A percentile compares a stretch with the other conserved stretches of the same genome.
phyloP scores from a whole-genome alignment of 108 stramenopile species.

The Aurantiochytrium sp. region DNA sequence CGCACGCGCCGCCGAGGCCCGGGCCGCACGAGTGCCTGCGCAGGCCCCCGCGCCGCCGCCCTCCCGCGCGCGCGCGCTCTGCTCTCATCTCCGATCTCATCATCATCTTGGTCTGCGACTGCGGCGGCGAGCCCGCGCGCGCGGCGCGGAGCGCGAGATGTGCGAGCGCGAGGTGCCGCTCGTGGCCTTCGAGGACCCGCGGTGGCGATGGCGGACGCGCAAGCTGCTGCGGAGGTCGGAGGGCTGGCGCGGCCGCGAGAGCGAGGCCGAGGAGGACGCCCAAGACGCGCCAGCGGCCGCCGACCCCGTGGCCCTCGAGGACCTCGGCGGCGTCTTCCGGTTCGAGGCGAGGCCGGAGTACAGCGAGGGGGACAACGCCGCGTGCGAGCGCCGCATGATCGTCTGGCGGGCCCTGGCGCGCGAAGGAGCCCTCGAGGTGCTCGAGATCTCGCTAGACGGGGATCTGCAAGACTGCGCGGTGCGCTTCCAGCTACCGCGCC shows the following conservation, averaged over 20 bases:
- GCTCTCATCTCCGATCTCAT: too few relatives aligned
- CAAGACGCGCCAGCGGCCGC: neutral
- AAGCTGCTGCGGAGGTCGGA: neutral
- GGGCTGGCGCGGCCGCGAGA: neutral
- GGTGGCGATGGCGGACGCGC: neutral
- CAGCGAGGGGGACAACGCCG: neutral
- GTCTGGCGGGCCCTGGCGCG: neutral
- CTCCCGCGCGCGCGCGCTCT: too few relatives aligned
- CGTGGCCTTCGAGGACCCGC: neutral
- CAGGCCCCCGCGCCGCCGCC: too few relatives aligned
- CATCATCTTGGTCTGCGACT: too few relatives aligned
- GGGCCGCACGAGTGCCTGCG: too few relatives aligned
- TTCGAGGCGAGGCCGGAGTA: neutral
- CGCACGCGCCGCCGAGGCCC: too few relatives aligned
- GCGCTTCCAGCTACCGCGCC: neutral
- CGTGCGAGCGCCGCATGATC: neutral
- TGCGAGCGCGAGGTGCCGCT: constrained; percentile 13
- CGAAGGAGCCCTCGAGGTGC: neutral
- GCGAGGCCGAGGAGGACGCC: neutral
- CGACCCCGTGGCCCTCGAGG: neutral
- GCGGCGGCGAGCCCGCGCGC: too few relatives aligned
- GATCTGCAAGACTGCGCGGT: neutral
- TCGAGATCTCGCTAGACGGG: neutral
- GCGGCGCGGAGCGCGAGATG: too few relatives aligned
- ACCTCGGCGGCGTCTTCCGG: neutral